Base-by-base conservation (phyloP, 805 yeast species). In the Candida chilensis region DNA sequence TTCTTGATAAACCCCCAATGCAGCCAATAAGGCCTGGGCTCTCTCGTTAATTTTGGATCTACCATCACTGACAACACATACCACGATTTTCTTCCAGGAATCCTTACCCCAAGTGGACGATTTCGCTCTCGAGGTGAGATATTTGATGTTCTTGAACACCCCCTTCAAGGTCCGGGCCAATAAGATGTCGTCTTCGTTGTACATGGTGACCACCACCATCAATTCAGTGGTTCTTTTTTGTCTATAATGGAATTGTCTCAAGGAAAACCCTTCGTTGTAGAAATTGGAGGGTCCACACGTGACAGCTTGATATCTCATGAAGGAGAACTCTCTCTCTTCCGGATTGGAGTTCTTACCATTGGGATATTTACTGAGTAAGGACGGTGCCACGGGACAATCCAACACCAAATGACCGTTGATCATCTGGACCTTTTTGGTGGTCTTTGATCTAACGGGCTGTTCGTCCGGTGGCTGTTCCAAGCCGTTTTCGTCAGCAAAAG, bases 301-400 rank as follows among this genome's bases (percentile, higher is more conserved):
- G 5, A 77, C 83, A 3, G 83, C 83, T 1, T 67, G 59, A 47
- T 74, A 74, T 39, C 79, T 52, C 74, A 74, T 61, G 41, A 71
- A 76, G 11, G 74, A 61, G 48, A 74, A 74, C 47, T 74, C 81
- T 44, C 69, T 45, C 12, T 40, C 44, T 5, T 34, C 47, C 3
- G 52, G 40, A 16, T 47, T 42, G 34, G n/a, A n/a, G n/a, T n/a
- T n/a, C n/a, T n/a, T n/a, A n/a, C n/a, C n/a, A n/a, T n/a, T n/a
- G n/a, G n/a, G n/a, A 43, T 69, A 78, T 42, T 72, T 73, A 28
- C 59, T 54, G 26, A 81, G 56, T 30, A 86, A 63, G 29, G 73
- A 67, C 18, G 73, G 70, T n/a, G 94, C 77, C 1, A 86, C 88
- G 8, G 94, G 95, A 47, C 94, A 86, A 54, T 86, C 95, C 35